phyloP scores from a whole-genome alignment of 495 filamentous ascomycete genomes.

The Aspergillus asperescens region DNA sequence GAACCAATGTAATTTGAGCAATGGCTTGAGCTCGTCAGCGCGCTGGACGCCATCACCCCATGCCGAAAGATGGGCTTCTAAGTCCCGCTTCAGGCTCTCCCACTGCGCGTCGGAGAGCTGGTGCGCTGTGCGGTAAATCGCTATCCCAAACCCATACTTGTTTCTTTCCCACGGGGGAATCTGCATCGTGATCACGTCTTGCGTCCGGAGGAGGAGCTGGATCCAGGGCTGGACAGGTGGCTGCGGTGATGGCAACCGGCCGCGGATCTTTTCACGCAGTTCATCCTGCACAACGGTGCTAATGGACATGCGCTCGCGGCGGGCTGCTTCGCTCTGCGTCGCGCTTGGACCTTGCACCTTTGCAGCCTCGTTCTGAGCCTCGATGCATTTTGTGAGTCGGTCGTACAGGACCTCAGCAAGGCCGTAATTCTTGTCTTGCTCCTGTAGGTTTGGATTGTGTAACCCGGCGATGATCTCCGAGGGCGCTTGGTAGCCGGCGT shows the following conservation, averaged over 20 bases:
- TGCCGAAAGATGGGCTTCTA: constrained; percentile 23
- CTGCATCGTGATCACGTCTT: background rate
- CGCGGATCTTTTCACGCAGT: constrained; percentile 16
- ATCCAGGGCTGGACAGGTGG: constrained; percentile 20
- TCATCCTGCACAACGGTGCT: constrained; percentile 17
- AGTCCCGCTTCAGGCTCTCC: constrained; percentile 17
- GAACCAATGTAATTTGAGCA: constrained; percentile 33
- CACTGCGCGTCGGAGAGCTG: constrained; percentile 23
- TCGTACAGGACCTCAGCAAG: too few relatives aligned
- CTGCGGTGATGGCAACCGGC: constrained; percentile 9
- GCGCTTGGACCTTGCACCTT: too few relatives aligned
- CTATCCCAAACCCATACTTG: constrained; percentile 15
- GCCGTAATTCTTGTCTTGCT: background rate
- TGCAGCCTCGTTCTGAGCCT: too few relatives aligned
- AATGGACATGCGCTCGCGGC: background rate
- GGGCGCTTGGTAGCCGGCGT: background rate
- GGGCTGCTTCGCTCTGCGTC: too few relatives aligned
- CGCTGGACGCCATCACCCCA: too few relatives aligned
- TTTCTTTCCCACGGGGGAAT: too few relatives aligned
- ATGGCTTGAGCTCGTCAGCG: constrained; percentile 17
- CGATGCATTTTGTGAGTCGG: too few relatives aligned
- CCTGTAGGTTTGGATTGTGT: background rate
- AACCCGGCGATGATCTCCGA: background rate
- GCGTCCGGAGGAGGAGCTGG: background rate
- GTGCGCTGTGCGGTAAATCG: constrained; percentile 28